Evolutionary conservation across 495 filamentous ascomycete genomes (phyloP).

Genomic region (Endocarpon pusillum): DNA sequence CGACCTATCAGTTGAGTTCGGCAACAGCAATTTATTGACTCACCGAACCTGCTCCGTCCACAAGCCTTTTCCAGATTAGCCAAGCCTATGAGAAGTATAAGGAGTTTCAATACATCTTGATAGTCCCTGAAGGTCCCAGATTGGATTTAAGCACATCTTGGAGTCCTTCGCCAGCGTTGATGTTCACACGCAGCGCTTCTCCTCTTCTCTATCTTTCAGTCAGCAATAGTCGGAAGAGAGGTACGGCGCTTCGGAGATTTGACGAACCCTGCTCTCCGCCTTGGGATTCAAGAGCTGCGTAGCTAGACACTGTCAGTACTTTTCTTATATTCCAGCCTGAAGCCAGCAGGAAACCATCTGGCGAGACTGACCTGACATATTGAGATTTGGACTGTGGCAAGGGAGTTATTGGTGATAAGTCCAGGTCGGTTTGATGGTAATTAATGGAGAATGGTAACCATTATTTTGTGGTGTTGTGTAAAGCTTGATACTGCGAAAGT

Average conservation of each 20-base stretch:
- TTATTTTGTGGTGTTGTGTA: too few relatives aligned
- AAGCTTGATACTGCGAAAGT: too few relatives aligned
- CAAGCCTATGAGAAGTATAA: background rate
- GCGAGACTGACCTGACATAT: conserved; percentile 41
- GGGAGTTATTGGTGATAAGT: too few relatives aligned
- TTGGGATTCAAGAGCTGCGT: conserved; percentile 96
- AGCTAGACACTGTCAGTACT: too few relatives aligned
- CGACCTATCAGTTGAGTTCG: conserved; percentile 8
- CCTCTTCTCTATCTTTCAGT: conserved; percentile 61
- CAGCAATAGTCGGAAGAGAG: conserved; percentile 14
- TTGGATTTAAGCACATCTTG: conserved; percentile 96
- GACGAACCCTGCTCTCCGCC: conserved; percentile 78
- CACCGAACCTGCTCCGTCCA: conserved; percentile 88
- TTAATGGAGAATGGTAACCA: too few relatives aligned
- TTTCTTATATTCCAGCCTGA: too few relatives aligned
- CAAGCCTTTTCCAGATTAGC: conserved; percentile 42
- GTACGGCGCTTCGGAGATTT: conserved; percentile 8
- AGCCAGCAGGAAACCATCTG: too few relatives aligned
- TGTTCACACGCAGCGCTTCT: conserved; percentile 92
- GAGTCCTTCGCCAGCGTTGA: conserved; percentile 84
- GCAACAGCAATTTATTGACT: conserved; percentile 13
- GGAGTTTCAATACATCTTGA: conserved; percentile 64
- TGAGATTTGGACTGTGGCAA: too few relatives aligned
- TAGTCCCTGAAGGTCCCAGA: conserved; percentile 77
- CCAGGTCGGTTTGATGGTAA: too few relatives aligned